Evolutionary conservation across 2,329 filamentous ascomycete genomes (phyloP).

Genomic region (Xylaria sp.): DNA sequence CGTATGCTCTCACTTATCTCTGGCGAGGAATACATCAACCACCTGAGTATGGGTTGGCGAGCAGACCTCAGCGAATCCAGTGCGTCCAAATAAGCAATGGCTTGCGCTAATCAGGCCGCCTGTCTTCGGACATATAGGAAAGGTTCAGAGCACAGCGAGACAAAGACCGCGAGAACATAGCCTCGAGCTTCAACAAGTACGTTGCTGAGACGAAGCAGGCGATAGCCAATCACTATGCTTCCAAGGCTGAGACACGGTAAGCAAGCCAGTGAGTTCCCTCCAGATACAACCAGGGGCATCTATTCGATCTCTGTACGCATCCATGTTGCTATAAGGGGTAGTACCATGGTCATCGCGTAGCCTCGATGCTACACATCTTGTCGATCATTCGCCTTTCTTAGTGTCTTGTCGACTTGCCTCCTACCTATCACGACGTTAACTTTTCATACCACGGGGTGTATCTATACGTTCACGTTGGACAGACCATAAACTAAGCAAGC

Average conservation of each 20-base stretch:
- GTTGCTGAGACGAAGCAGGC: constrained; percentile 31
- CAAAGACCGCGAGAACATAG: constrained; percentile 35
- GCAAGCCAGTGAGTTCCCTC: neutral
- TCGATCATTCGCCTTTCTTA: neutral
- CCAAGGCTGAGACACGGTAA: constrained; percentile 39
- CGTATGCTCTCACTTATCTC: constrained; percentile 33
- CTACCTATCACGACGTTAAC: neutral
- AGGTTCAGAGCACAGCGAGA: constrained; percentile 39
- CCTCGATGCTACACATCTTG: neutral
- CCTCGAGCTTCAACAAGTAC: constrained; percentile 33
- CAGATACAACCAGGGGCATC: neutral
- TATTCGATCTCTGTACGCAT: neutral
- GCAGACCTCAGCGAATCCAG: neutral
- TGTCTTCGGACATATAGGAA: constrained; percentile 33
- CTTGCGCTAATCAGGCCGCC: constrained; percentile 25
- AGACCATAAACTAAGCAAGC: neutral
- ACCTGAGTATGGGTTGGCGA: neutral
- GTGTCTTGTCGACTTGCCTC: neutral
- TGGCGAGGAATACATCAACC: neutral
- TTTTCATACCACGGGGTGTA: neutral
- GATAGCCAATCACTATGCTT: constrained; percentile 36
- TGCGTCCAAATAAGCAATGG: neutral
- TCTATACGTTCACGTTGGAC: neutral
- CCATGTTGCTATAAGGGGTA: neutral
- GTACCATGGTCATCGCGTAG: neutral